phyloP scores from a whole-genome alignment of 2,329 filamentous ascomycete genomes.

The Talaromyces sp. region DNA sequence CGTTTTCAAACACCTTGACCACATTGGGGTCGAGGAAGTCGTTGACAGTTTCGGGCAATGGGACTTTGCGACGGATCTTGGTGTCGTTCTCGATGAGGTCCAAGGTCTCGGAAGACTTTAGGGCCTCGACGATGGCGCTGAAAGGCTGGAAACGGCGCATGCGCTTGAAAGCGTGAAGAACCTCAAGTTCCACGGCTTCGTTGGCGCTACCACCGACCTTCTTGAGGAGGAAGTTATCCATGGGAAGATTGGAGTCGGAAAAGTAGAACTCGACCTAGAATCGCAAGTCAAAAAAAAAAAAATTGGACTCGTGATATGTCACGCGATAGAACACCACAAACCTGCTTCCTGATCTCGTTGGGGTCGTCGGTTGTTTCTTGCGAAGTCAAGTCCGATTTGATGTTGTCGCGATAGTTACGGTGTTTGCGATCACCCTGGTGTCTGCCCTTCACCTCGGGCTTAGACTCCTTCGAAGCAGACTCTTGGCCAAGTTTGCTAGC shows the following conservation, averaged over 20 bases:
- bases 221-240: slow-evolving; percentile 81
- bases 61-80: slow-evolving; percentile 68
- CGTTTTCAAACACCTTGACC: slow-evolving; percentile 56
- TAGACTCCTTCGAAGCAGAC: slow-evolving; percentile 31
- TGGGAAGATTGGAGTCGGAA: slow-evolving; percentile 81
- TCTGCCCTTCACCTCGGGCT: slow-evolving; percentile 16
- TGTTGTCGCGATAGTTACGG: slow-evolving; percentile 47
- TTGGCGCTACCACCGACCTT: slow-evolving; percentile 74
- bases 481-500: slow-evolving; percentile 34
- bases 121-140: slow-evolving; percentile 73
- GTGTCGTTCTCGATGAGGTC: slow-evolving; percentile 71
- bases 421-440: slow-evolving; percentile 13
- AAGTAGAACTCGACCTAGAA: slow-evolving; percentile 91
- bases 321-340: slow-evolving; percentile 32
- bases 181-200: slow-evolving; percentile 66
- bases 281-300: neutral
- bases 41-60: slow-evolving; percentile 54
- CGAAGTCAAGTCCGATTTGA: slow-evolving; percentile 66
- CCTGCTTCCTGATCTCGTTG: slow-evolving; percentile 76
- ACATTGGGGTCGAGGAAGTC: slow-evolving; percentile 52
- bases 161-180: slow-evolving; percentile 83
- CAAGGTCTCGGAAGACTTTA: slow-evolving; percentile 71
- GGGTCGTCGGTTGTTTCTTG: slow-evolving; percentile 72
- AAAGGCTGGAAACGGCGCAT: slow-evolving; percentile 94
- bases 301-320: neutral